Evolutionary conservation across 2,329 filamentous ascomycete species (phyloP), one percentile per base, ranked within the genome.

Genomic region (Xenosphaeropsis pyriputrescens): DNA sequence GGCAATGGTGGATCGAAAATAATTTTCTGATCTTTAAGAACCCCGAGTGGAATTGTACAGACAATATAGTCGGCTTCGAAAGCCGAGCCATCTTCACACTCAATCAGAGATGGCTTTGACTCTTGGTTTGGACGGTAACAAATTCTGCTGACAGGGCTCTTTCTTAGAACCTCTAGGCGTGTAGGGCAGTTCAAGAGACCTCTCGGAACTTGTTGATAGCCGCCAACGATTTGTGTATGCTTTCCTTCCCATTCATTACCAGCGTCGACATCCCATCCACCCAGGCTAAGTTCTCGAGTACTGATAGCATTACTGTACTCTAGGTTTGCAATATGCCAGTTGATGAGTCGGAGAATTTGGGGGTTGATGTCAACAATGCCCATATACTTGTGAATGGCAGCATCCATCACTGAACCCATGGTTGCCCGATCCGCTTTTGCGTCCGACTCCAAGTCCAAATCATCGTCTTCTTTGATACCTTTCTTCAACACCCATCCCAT

Each of bases 291-390:
- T 44, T 82, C 80, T 46, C 82, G 79, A 39, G 94, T 76, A 46
- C 86, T 93, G 2, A 79, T 84, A 2, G 91, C 91, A 56, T 96
- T 98, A 44, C 89, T 93, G 54, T 98, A 98, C 58, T 98, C 91
- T 12, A 98, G 69, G 53, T 98, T 98, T 46, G 93, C 93, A 56
- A 95, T 82, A 58, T 98, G 93, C 91, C 91, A 98, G 53, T 95
- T 98, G 51, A 96, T 70, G 13, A 98, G 66, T 34, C 91, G 75
- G 58, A 93, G 79, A 51, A 98, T 91, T 53, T 85, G 83, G 1
- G 88, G 73, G 12, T 77, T 84, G 37, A 98, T 62, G 41, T 93
- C 79, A 18, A 96, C 70, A 35, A 98, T 71, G 22, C 72, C 67
- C 50, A 83, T 79, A 55, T 94, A 98, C 56, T 96, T 88, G 14